Conservation (phyloP, 768 basidiomycete genomes). For the Boletus tylopilopsis region DNA sequence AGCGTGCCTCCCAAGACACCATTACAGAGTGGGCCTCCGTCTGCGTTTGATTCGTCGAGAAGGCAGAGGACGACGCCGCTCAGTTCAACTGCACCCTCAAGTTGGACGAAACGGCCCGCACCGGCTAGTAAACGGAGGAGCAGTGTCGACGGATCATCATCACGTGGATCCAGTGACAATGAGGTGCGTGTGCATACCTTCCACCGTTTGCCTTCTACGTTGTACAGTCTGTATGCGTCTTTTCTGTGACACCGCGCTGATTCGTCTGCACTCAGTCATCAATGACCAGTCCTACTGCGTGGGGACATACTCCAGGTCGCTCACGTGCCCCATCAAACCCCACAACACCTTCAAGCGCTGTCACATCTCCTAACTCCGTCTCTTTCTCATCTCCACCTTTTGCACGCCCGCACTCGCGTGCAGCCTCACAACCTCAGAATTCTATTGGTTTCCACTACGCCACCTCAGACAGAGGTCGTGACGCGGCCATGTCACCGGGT, state of each 20-base stretch:
- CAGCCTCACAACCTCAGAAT: conserved; percentile 46
- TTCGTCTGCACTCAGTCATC: conserved; percentile 28
- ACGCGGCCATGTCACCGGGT: conserved; percentile 24
- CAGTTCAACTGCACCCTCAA: conserved; percentile 58
- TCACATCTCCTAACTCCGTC: conserved; percentile 40
- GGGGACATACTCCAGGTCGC: conserved; percentile 44
- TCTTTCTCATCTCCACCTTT: conserved; percentile 41
- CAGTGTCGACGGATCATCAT: conserved; percentile 60
- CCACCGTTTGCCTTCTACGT: neutral
- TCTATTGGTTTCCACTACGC: conserved; percentile 40
- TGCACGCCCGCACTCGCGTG: conserved; percentile 66
- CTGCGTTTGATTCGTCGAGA: conserved; percentile 66
- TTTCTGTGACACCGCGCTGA: conserved; percentile 8
- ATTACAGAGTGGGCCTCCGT: conserved; percentile 36
- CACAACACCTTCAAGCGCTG: conserved; percentile 33
- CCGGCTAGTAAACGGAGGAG: conserved; percentile 71
- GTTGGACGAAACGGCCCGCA: conserved; percentile 66
- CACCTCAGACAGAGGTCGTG: conserved; percentile 37
- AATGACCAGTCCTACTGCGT: conserved; percentile 39
- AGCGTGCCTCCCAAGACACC: conserved; percentile 57
- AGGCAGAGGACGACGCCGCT: conserved; percentile 72
- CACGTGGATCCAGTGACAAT: conserved; percentile 56
- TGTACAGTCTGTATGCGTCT: neutral
- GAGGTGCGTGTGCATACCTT: conserved; percentile 48
- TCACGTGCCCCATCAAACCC: conserved; percentile 73